A percentile compares a stretch with the other conserved stretches of the same genome.
Evolutionary conservation across 106 monocot genomes (phyloP).

Genomic region (Chionographis japonica): DNA sequence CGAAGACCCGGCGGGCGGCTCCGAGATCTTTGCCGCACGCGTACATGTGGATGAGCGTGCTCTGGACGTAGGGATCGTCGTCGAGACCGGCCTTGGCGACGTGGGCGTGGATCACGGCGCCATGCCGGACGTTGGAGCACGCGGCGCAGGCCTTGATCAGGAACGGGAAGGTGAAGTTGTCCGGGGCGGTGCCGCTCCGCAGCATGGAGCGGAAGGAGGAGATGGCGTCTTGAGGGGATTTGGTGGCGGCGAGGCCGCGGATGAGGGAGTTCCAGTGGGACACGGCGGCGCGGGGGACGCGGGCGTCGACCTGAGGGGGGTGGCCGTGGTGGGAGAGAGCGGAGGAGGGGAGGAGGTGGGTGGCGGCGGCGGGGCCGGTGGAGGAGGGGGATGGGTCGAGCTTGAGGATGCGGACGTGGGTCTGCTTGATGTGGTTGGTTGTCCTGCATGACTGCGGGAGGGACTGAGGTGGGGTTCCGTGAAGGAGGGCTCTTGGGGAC

Average conservation of each 20-base stretch:
- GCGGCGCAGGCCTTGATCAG: constrained; percentile 26
- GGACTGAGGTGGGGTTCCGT: background rate
- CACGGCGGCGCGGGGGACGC: background rate
- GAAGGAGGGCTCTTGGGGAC: no score
- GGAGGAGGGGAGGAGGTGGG: constrained; percentile 16
- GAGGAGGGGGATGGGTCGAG: background rate
- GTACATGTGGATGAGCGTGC: constrained; percentile 35
- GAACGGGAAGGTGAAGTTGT: constrained; percentile 45
- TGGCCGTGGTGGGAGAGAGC: constrained; percentile 7
- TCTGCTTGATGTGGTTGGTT: constrained; percentile 9
- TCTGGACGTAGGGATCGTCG: constrained; percentile 30
- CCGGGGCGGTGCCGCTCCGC: constrained; percentile 7
- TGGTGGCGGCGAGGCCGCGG: constrained; percentile 6
- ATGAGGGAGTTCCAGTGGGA: constrained; percentile 25
- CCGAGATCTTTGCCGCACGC: constrained; percentile 11
- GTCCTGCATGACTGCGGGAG: constrained; percentile 15
- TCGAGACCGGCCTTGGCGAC: constrained; percentile 26
- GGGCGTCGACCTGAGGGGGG: background rate
- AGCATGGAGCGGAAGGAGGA: constrained; percentile 7
- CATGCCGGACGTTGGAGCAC: background rate
- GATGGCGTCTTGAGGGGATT: constrained; percentile 1
- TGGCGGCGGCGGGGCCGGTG: background rate
- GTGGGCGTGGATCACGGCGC: constrained; percentile 22
- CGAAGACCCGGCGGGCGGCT: constrained; percentile 33
- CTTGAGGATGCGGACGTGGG: constrained; percentile 16